Evolutionary conservation across 257 asterid species (phyloP), one percentile per base, ranked within the genome.

Genomic region (Euphrasia confusa): DNA sequence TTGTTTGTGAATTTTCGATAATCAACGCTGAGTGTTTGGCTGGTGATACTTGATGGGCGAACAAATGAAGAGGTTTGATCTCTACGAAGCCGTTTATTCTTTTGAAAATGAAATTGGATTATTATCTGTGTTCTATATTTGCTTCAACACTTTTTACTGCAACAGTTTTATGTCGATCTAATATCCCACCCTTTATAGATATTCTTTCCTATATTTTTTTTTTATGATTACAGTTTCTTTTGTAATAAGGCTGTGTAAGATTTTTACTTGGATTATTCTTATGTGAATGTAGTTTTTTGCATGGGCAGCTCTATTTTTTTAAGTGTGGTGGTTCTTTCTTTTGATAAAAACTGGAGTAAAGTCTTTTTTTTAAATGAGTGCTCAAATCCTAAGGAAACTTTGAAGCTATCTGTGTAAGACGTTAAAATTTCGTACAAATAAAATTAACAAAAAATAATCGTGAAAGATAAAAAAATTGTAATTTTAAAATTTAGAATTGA

Each of bases 191-290:
- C n/a, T 21, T 21, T 21, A 21, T 21, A 21, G 24, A 21, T 21
- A 21, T 21, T 21, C 1, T 21, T 28, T 8, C 3, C 54, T 35
- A 64, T 24, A 68, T 50, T 50, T 61, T 69, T 70, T 64, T 45
- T 2, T 62, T 27, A 57, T 62, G 42, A 37, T 70, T 69, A 77
- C 73, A 69, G 65, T 71, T 81, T 54, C 54, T 55, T 42, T 58
- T 69, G 77, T 75, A 75, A 77, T 77, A 74, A 80, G 61, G 53
- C 44, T 26, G 40, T 70, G 74, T 67, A 77, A 69, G 72, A 64
- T 72, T 74, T 74, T 77, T 53, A 30, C 1, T 35, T 35, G 10
- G 40, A 7, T 1, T 0, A 35, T 35, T 35, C 40, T 35, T 35
- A 35, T 10, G 40, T 7, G 40, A 35, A 35, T 35, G 8, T 0